These are phyloP conservation scores for Croton laevigatus DNA, from an alignment of 441 rosid species.

Conservation along the genomic window DNA sequence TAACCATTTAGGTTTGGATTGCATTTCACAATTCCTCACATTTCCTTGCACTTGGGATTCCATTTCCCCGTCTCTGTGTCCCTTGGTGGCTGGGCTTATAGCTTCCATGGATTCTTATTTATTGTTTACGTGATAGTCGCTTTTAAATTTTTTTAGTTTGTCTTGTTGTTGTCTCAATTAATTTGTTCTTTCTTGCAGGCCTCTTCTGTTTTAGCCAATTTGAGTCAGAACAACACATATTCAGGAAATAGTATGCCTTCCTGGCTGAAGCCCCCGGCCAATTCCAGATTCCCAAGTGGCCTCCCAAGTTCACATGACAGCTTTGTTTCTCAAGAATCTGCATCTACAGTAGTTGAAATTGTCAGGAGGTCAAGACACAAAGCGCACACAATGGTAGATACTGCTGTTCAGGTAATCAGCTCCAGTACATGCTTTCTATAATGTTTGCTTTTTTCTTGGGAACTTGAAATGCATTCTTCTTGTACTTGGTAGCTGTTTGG, in stretches of 20 bases:
- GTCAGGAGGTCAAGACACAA: constrained; percentile 59
- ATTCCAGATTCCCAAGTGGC: constrained; percentile 30
- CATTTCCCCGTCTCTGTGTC: not conserved
- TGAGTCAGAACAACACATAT: constrained; percentile 36
- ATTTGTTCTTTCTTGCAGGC: constrained; percentile 40
- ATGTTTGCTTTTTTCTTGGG: not conserved
- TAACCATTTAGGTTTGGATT: not conserved
- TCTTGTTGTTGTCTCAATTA: constrained; percentile 14
- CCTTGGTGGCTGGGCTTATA: constrained; percentile 32
- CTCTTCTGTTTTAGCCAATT: constrained; percentile 43
- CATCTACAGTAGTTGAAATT: constrained; percentile 63
- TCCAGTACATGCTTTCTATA: not conserved
- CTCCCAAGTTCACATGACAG: constrained; percentile 30
- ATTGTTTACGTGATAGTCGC: constrained; percentile 2
- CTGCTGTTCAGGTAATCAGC: constrained; percentile 68
- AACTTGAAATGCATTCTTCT: not conserved
- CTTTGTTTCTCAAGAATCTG: constrained; percentile 53
- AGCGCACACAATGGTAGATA: constrained; percentile 85
- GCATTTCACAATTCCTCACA: not conserved
- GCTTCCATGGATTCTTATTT: constrained; percentile 32
- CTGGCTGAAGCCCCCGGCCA: constrained; percentile 42
- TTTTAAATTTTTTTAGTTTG: constrained; percentile 7
- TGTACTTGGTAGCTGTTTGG: no score
- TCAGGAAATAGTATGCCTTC: constrained; percentile 34
- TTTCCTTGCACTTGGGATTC: not conserved